Evolutionary conservation across 768 basidiomycete species (phyloP).

Genomic region (Macrolepiota dolichaula): DNA sequence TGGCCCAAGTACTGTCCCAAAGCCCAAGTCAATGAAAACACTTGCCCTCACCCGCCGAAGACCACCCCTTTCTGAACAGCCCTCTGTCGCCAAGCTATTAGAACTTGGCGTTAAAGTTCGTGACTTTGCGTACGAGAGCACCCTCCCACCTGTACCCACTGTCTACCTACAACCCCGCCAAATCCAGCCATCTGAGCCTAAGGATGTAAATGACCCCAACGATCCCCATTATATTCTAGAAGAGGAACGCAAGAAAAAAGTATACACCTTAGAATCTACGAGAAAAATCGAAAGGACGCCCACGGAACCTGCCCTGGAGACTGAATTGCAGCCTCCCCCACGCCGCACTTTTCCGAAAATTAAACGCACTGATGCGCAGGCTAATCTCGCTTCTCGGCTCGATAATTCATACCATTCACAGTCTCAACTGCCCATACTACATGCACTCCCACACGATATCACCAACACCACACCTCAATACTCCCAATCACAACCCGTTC

Average conservation of each 20-base stretch:
- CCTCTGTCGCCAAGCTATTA: slow-evolving; percentile 20
- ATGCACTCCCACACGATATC: background rate
- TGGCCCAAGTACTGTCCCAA: background rate
- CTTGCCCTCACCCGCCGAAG: background rate
- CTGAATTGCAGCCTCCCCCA: slow-evolving; percentile 16
- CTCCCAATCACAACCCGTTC: slow-evolving; percentile 3
- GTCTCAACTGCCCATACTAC: background rate
- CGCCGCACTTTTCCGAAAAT: slow-evolving; percentile 24
- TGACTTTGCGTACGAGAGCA: slow-evolving; percentile 72
- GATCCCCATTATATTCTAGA: slow-evolving; percentile 11
- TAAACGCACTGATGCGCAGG: slow-evolving; percentile 16
- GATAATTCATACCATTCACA: background rate
- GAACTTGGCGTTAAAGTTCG: slow-evolving; percentile 41
- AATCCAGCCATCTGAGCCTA: slow-evolving; percentile 37
- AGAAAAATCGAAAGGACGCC: slow-evolving; percentile 27
- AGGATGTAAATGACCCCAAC: slow-evolving; percentile 17
- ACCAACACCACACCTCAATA: background rate
- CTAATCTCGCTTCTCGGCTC: slow-evolving; percentile 4
- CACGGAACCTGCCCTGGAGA: slow-evolving; percentile 29
- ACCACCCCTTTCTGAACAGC: slow-evolving; percentile 17
- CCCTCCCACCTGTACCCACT: slow-evolving; percentile 55
- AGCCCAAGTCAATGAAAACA: background rate
- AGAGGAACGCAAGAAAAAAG: slow-evolving; percentile 16
- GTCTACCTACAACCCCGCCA: slow-evolving; percentile 46
- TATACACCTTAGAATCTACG: slow-evolving; percentile 12